A percentile compares a stretch with the other conserved stretches of the same genome.
phyloP scores from a whole-genome alignment of 208 protist genomes.

The Naegleria fowleri region DNA sequence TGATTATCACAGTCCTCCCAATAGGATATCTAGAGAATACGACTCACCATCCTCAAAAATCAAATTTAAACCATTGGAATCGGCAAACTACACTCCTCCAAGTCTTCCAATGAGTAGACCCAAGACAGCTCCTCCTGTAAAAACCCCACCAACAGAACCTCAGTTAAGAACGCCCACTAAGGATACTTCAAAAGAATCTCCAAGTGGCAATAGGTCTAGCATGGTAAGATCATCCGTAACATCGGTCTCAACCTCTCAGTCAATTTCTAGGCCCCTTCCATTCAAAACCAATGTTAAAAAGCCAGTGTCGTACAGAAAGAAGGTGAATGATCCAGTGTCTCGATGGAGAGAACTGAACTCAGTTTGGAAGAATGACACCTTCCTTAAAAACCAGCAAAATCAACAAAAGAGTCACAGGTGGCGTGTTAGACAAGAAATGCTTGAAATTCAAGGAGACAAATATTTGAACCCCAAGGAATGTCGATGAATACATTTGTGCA shows the following conservation, averaged over 20 bases:
- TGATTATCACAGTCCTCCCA: not conserved
- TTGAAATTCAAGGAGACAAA: not conserved
- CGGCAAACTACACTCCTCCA: not conserved
- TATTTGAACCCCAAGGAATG: not conserved
- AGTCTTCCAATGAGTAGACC: not conserved
- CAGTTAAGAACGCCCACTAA: not conserved
- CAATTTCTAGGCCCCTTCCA: not conserved
- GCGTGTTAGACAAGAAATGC: not conserved
- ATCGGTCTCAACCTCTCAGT: not conserved
- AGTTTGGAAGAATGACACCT: not conserved
- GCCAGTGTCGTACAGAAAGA: not conserved
- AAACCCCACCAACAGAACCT: not conserved
- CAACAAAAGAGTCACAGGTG: slow-evolving; percentile 18
- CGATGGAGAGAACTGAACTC: not conserved
- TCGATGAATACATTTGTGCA: not conserved
- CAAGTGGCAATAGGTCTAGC: not conserved
- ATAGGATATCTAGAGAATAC: not conserved
- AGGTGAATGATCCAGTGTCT: not conserved
- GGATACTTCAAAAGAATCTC: not conserved
- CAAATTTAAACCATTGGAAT: not conserved
- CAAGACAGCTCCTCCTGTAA: not conserved
- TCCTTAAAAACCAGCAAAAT: not conserved
- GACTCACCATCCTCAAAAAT: not conserved
- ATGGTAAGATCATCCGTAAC: not conserved
- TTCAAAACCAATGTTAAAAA: not conserved